Evolutionary conservation across 2,329 filamentous ascomycete species (phyloP).

Genomic region (Curvularia hawaiiensis): DNA sequence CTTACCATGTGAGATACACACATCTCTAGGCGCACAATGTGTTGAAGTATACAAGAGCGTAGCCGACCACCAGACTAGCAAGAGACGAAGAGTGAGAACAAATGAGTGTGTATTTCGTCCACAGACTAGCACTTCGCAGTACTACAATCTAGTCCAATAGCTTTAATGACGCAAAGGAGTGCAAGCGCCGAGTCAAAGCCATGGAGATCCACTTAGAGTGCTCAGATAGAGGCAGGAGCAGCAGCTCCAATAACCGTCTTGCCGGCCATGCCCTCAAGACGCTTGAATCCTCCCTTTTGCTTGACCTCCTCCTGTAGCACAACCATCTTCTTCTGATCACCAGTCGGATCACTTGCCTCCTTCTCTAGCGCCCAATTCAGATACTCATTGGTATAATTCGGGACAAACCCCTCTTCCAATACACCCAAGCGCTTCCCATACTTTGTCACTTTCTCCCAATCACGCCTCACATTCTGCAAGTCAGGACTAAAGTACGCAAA

Average conservation of each 20-base stretch:
- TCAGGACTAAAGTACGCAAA: constrained; percentile 78
- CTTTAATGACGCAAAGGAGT: constrained; percentile 3
- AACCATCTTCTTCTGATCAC: constrained; percentile 77
- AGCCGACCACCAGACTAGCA: too few species aligned
- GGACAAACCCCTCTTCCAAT: constrained; percentile 64
- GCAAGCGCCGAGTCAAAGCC: constrained; percentile 1
- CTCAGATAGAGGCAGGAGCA: constrained; percentile 12
- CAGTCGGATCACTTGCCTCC: constrained; percentile 69
- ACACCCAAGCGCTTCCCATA: constrained; percentile 78
- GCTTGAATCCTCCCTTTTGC: constrained; percentile 66
- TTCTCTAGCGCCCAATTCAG: constrained; percentile 68
- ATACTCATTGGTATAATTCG: constrained; percentile 78
- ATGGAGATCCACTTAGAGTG: too few species aligned
- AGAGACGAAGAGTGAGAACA: neutral
- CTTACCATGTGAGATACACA: neutral
- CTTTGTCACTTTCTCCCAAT: constrained; percentile 78
- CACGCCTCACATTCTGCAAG: constrained; percentile 73
- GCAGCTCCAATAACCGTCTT: constrained; percentile 26
- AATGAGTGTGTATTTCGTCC: neutral
- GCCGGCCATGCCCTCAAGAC: constrained; percentile 44
- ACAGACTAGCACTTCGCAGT: neutral
- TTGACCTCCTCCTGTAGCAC: constrained; percentile 71
- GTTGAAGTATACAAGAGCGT: too few species aligned
- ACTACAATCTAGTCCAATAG: too few species aligned
- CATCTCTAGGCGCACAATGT: too few species aligned